A percentile compares a stretch with the other conserved stretches of the same genome.
phyloP scores from a whole-genome alignment of 2,329 filamentous ascomycete genomes.

The Waltergamsia citrina region DNA sequence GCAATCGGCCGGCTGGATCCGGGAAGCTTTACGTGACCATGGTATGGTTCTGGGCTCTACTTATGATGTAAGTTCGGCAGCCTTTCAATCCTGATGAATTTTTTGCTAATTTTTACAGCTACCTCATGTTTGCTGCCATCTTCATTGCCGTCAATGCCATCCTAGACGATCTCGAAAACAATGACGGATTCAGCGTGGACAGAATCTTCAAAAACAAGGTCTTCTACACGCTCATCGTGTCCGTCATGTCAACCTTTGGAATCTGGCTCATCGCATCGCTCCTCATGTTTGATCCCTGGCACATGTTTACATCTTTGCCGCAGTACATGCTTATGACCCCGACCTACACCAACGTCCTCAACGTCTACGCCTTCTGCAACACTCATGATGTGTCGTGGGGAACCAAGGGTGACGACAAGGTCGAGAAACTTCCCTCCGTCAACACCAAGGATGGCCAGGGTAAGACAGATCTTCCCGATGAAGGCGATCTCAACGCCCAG shows the following conservation, averaged over 20 bases:
- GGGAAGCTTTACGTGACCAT: conserved; percentile 92
- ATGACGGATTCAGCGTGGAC: conserved; percentile 55
- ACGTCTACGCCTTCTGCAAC: conserved; percentile 98
- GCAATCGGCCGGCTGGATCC: conserved; percentile 89
- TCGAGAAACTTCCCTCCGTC: conserved; percentile 80
- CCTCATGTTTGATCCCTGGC: conserved; percentile 96
- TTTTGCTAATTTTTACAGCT: conserved; percentile 36
- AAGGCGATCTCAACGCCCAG: conserved; percentile 88
- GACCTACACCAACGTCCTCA: conserved; percentile 96
- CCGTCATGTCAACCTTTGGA: conserved; percentile 82
- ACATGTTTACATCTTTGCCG: conserved; percentile 92
- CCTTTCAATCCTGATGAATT: not conserved
- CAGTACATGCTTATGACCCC: conserved; percentile 94
- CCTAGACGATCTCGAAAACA: conserved; percentile 53
- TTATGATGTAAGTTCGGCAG: conserved; percentile 65
- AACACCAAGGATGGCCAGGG: conserved; percentile 81
- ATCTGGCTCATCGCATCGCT: conserved; percentile 88
- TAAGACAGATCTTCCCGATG: conserved; percentile 92
- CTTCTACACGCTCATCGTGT: conserved; percentile 91
- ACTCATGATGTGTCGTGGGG: conserved; percentile 97
- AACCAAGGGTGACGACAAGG: conserved; percentile 95
- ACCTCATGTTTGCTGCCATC: conserved; percentile 88
- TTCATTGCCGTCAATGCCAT: conserved; percentile 90
- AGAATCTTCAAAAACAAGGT: conserved; percentile 78
- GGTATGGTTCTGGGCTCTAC: conserved; percentile 95